Evolutionary conservation across 169 alveolate species (phyloP).

Genomic region (Besnoitia besnoiti): DNA sequence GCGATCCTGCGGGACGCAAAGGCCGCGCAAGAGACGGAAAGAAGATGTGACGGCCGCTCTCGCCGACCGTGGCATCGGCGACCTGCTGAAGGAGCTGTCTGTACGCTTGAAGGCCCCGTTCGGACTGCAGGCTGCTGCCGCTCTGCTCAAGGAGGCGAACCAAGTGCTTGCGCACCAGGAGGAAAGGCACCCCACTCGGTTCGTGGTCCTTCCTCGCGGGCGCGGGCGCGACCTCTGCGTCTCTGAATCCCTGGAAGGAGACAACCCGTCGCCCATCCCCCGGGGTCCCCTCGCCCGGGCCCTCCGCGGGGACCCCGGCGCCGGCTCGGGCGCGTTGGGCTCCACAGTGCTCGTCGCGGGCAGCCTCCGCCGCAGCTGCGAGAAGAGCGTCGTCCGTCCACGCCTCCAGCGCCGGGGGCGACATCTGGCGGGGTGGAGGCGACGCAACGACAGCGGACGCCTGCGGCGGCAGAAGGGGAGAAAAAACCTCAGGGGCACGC

Average conservation of each 20-base stretch:
- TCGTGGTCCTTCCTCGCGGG: no score
- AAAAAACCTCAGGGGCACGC: no score
- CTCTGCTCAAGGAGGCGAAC: neutral
- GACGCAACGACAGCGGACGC: no score
- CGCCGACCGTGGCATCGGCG: neutral
- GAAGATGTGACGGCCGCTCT: neutral
- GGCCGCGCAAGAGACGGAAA: neutral
- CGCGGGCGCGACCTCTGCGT: no score
- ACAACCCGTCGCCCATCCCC: neutral
- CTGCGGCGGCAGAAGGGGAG: no score
- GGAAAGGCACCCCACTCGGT: neutral
- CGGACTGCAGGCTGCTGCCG: neutral
- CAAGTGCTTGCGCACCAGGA: neutral
- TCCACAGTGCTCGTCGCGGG: neutral
- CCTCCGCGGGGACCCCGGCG: neutral
- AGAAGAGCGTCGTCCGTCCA: neutral
- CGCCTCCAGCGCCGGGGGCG: neutral
- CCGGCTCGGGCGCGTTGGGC: slow-evolving; percentile 1
- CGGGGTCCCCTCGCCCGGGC: neutral
- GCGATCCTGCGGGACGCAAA: neutral
- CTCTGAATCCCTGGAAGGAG: neutral
- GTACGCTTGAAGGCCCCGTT: neutral
- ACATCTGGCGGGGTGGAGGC: no score
- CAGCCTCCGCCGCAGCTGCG: neutral
- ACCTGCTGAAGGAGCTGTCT: neutral